Evolutionary conservation across 2,329 filamentous ascomycete species (phyloP).

Genomic region (Lachnellula suecica): DNA sequence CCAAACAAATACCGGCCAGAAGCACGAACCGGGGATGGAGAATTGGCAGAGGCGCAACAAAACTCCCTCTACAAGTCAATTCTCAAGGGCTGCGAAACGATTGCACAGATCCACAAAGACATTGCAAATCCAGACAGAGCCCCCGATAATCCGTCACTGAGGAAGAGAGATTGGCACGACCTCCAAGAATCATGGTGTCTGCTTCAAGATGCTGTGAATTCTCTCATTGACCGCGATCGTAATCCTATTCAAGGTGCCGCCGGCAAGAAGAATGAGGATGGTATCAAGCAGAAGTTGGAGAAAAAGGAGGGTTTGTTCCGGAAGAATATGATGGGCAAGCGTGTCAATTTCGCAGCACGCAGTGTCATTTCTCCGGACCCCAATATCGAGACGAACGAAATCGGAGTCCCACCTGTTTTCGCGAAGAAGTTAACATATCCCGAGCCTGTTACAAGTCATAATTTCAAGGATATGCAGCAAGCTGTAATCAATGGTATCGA

Average conservation of each 20-base stretch:
- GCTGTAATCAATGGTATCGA: conserved; percentile 93
- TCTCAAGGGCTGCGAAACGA: conserved; percentile 69
- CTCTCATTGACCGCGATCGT: conserved; percentile 86
- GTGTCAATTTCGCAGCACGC: conserved; percentile 95
- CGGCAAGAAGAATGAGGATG: conserved; percentile 78
- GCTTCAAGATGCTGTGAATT: conserved; percentile 87
- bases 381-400: conserved; percentile 98
- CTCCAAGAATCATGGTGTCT: conserved; percentile 80
- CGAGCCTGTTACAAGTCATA: conserved; percentile 95
- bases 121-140: conserved; percentile 40
- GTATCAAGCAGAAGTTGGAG: conserved; percentile 96
- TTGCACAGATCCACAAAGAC: conserved; percentile 73
- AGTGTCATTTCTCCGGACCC: conserved; percentile 98
- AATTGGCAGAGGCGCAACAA: conserved; percentile 84
- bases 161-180: conserved; percentile 66
- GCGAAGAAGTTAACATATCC: conserved; percentile 95
- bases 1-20: conserved; percentile 91
- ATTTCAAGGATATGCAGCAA: conserved; percentile 93
- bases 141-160: conserved; percentile 24
- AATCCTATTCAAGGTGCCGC: conserved; percentile 80
- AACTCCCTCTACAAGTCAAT: conserved; percentile 88
- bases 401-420: conserved; percentile 97
- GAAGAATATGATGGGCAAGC: conserved; percentile 99
- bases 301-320: conserved; percentile 98
- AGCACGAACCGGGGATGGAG: conserved; percentile 74